Percentiles rank a stretch among this genome's conserved stretches.
Evolutionary conservation across 345 rosid genomes (phyloP).

Genomic region (Viola odorata): DNA sequence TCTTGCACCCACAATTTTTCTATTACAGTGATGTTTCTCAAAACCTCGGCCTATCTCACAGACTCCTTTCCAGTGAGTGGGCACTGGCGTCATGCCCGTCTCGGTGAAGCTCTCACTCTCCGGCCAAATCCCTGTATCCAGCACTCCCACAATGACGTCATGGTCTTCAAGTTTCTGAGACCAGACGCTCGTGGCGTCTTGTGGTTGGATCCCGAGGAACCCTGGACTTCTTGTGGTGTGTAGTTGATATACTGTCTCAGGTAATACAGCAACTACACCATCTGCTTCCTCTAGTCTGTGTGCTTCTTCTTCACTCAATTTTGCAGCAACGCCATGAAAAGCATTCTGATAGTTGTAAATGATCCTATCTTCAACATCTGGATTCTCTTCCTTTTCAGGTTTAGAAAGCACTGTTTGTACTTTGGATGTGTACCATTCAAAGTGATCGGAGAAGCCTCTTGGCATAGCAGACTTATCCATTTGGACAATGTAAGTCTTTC

Average conservation of each 20-base stretch:
- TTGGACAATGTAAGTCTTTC: conserved; percentile 70
- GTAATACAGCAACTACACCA: conserved; percentile 22
- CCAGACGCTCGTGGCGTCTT: conserved; percentile 15
- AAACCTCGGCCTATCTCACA: conserved; percentile 28
- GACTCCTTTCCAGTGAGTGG: conserved; percentile 20
- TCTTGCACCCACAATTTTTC: conserved; percentile 25
- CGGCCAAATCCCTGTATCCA: conserved; percentile 27
- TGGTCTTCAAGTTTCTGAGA: conserved; percentile 14
- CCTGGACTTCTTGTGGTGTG: conserved; percentile 29
- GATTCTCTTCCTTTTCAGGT: conserved; percentile 25
- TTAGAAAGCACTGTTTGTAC: conserved; percentile 39
- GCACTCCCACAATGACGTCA: conserved; percentile 25
- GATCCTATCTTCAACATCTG: conserved; percentile 40
- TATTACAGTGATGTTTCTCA: conserved; percentile 17
- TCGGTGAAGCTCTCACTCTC: conserved; percentile 31
- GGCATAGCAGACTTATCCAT: conserved; percentile 90
- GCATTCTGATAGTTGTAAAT: conserved; percentile 28
- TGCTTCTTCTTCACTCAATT: conserved; percentile 24
- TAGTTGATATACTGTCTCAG: conserved; percentile 19
- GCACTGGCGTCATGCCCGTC: conserved; percentile 22
- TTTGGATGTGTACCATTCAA: conserved; percentile 75
- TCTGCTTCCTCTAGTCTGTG: conserved; percentile 16
- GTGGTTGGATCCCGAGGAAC: conserved; percentile 23
- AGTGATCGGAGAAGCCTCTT: conserved; percentile 40
- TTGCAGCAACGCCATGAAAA: conserved; percentile 25